A percentile compares a stretch with the other conserved stretches of the same genome.
These are phyloP conservation scores for Flaveria trinervia DNA, from an alignment of 129 eudicot species.

Conservation along the genomic window DNA sequence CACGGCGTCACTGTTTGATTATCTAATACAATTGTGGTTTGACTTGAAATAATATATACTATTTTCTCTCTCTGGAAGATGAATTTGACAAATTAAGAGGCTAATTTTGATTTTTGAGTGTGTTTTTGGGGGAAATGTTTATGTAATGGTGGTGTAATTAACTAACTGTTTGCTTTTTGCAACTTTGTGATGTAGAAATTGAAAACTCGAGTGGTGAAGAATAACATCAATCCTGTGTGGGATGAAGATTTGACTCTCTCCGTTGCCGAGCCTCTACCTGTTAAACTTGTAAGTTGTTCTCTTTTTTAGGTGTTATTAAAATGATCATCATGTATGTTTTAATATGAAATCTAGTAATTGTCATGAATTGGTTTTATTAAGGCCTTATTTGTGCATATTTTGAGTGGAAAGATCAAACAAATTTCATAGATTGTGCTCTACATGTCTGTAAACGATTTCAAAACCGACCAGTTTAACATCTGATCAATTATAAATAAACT, in stretches of 20 bases:
- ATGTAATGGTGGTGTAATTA: neutral
- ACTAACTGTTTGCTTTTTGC: neutral
- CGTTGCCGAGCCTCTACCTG: slow-evolving; percentile 55
- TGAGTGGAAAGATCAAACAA: no score
- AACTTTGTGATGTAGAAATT: slow-evolving; percentile 49
- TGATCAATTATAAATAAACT: no score
- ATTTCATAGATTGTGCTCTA: neutral
- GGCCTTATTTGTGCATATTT: no score
- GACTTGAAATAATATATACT: neutral
- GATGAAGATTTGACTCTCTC: slow-evolving; percentile 78
- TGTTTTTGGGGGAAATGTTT: neutral
- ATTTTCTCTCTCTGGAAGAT: neutral
- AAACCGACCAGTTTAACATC: no score
- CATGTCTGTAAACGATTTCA: neutral
- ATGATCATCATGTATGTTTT: neutral
- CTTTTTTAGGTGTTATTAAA: neutral
- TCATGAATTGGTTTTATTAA: no score
- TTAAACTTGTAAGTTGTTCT: slow-evolving; percentile 60
- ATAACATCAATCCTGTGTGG: slow-evolving; percentile 86
- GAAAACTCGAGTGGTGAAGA: slow-evolving; percentile 76
- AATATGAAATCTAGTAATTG: neutral
- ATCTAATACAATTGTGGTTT: neutral
- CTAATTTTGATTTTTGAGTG: neutral
- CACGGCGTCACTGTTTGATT: slow-evolving; percentile 24
- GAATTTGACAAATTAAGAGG: neutral